Conservation (phyloP, 371 early-diverging fungal genomes). For the Syncephalis plumigaleata region DNA sequence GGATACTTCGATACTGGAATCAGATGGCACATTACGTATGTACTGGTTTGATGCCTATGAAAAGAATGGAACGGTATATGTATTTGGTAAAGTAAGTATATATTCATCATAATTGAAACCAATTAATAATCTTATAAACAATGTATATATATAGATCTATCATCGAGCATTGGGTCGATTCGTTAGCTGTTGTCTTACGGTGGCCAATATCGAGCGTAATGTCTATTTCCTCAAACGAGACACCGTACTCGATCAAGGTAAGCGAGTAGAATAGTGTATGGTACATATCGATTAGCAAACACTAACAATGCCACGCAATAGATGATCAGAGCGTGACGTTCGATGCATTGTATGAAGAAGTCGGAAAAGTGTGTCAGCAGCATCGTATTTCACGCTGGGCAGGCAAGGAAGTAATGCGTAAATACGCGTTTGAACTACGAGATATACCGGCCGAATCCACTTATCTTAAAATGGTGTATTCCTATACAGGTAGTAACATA, state of each 20-base stretch:
- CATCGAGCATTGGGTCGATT: conserved; percentile 25
- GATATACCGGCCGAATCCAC: conserved; percentile 63
- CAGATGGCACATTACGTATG: conserved; percentile 41
- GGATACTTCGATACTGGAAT: conserved; percentile 27
- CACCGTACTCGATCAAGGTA: neutral
- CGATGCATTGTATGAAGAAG: conserved; percentile 54
- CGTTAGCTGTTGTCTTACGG: conserved; percentile 69
- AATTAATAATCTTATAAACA: neutral
- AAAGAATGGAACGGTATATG: conserved; percentile 57
- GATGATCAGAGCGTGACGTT: conserved; percentile 34
- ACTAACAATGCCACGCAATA: conserved; percentile 31
- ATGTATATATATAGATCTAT: conserved; percentile 14
- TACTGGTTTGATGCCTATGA: conserved; percentile 93
- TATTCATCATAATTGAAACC: neutral
- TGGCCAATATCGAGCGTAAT: conserved; percentile 69
- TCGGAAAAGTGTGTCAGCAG: conserved; percentile 32
- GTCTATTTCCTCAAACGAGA: conserved; percentile 61
- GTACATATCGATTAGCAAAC: conserved; percentile 8
- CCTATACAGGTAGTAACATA: conserved; percentile 20
- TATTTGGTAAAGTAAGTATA: conserved; percentile 77
- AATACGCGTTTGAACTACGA: conserved; percentile 86
- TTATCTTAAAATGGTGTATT: conserved; percentile 78
- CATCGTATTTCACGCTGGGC: conserved; percentile 34
- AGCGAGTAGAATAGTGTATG: neutral
- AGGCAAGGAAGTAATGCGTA: conserved; percentile 49